Evolutionary conservation across 306 rosid species (phyloP).

Genomic region (Vigna unguiculata): DNA sequence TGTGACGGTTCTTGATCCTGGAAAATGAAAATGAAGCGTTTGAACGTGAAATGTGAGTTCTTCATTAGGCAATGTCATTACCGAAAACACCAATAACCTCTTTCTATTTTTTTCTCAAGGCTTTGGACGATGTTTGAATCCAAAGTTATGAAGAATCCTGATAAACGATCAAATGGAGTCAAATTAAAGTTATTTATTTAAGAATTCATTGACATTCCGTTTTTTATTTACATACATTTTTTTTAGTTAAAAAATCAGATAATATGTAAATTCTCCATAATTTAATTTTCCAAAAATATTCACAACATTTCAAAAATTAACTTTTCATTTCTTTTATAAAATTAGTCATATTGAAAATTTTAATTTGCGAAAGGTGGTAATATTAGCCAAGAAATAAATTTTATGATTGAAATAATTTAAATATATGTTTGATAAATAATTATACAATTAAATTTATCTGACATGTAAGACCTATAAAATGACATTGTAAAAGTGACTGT

Average conservation of each 20-base stretch:
- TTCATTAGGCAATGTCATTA: neutral
- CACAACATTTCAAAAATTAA: too few relatives aligned
- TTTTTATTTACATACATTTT: neutral
- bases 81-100: neutral
- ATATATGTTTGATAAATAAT: too few relatives aligned
- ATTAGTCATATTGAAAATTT: too few relatives aligned
- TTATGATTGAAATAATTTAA: too few relatives aligned
- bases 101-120: constrained; percentile 7
- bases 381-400: too few relatives aligned
- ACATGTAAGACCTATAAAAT: too few relatives aligned
- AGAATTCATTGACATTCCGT: neutral
- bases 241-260: neutral
- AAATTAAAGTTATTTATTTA: neutral
- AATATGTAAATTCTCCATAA: neutral
- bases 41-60: neutral
- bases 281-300: neutral
- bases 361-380: too few relatives aligned
- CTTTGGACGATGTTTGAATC: neutral
- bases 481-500: too few relatives aligned
- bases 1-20: neutral
- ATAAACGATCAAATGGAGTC: neutral
- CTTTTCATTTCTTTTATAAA: too few relatives aligned
- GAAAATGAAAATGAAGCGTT: neutral
- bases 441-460: too few relatives aligned
- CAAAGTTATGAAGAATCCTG: neutral